Evolutionary conservation across 2,329 filamentous ascomycete species (phyloP).

Genomic region (Arthrobotrys megalospora): DNA sequence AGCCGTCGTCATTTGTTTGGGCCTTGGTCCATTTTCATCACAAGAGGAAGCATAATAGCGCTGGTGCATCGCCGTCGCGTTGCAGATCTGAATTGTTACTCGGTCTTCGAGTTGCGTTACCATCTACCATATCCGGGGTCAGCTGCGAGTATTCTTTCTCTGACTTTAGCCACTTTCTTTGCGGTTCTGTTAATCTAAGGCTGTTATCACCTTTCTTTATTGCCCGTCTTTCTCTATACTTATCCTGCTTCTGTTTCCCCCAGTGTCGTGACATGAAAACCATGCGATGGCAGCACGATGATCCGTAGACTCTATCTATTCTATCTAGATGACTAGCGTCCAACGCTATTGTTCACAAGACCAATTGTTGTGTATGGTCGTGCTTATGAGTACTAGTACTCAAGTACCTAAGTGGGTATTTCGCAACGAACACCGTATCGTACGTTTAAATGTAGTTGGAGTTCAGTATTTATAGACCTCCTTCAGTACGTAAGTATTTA

Average conservation of each 20-base stretch:
- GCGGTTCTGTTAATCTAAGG: background rate
- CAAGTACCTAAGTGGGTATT: no score
- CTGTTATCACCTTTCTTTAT: background rate
- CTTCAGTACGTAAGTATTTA: background rate
- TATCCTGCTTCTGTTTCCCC: background rate
- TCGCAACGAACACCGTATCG: no score
- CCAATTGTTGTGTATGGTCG: no score
- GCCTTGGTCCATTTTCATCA: conserved; percentile 26
- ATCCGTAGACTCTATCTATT: background rate
- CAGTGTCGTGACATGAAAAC: background rate
- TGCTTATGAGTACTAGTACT: no score
- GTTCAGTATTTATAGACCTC: no score
- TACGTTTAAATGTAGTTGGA: no score
- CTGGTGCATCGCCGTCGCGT: conserved; percentile 31
- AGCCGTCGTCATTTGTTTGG: conserved; percentile 63
- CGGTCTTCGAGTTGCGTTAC: conserved; percentile 4
- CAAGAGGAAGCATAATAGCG: conserved; percentile 53
- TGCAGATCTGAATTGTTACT: conserved; percentile 12
- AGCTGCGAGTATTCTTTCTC: conserved; percentile 24
- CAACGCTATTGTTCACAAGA: background rate
- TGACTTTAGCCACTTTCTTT: conserved; percentile 10
- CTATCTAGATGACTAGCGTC: background rate
- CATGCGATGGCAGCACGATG: background rate
- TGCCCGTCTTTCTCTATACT: background rate
- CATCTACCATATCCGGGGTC: conserved; percentile 6